These are phyloP conservation scores for Protomyces arabidopsidicola DNA, from an alignment of 1,139 yeast genomes.

Conservation along the genomic window DNA sequence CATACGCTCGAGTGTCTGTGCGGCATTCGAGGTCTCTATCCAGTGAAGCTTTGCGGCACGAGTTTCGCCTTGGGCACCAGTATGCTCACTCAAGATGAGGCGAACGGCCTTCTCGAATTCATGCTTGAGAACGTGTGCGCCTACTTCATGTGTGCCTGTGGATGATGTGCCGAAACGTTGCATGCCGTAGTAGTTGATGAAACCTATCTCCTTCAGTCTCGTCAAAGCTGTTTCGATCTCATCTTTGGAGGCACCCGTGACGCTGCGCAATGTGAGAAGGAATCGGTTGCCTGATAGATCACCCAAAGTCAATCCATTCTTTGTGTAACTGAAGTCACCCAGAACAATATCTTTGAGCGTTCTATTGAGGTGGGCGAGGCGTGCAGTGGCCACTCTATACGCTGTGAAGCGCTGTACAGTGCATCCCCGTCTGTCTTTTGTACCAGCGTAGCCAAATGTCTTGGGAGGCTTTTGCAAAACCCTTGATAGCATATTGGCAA, in stretches of 20 bases:
- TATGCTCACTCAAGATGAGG: slow-evolving; percentile 77
- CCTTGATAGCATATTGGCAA: slow-evolving; percentile 67
- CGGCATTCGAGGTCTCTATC: slow-evolving; percentile 68
- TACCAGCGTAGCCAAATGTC: slow-evolving; percentile 78
- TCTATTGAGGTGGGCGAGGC: slow-evolving; percentile 71
- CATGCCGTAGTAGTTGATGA: slow-evolving; percentile 92
- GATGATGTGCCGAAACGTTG: slow-evolving; percentile 97
- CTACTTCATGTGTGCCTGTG: slow-evolving; percentile 80
- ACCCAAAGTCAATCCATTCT: slow-evolving; percentile 64
- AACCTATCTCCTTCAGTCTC: slow-evolving; percentile 64
- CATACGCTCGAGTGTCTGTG: slow-evolving; percentile 62
- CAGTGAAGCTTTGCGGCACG: slow-evolving; percentile 50
- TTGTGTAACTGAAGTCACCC: slow-evolving; percentile 47
- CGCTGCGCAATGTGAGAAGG: slow-evolving; percentile 61
- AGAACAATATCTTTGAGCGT: slow-evolving; percentile 61
- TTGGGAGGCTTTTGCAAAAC: slow-evolving; percentile 69
- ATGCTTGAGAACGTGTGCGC: slow-evolving; percentile 62
- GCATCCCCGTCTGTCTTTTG: slow-evolving; percentile 93
- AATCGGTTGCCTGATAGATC: slow-evolving; percentile 86
- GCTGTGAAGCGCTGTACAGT: slow-evolving; percentile 82
- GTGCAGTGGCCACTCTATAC: slow-evolving; percentile 65
- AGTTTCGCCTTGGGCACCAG: slow-evolving; percentile 44
- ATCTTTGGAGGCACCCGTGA: slow-evolving; percentile 35
- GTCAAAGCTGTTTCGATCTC: slow-evolving; percentile 52
- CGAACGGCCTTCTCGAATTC: slow-evolving; percentile 80